Evolutionary conservation across 345 rosid genomes (phyloP).

Genomic region (Salix koriyanagi): DNA sequence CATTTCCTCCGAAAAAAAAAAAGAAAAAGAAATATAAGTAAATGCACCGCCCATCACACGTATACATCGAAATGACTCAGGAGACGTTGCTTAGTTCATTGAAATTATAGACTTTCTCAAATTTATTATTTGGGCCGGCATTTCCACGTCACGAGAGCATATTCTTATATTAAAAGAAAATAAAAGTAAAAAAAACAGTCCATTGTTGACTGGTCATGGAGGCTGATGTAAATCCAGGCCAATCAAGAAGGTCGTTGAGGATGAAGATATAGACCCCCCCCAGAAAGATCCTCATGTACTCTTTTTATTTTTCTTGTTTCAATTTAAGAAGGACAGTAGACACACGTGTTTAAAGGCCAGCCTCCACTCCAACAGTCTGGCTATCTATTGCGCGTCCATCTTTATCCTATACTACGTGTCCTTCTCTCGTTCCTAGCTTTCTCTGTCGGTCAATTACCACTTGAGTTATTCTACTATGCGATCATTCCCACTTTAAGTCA

Average conservation of each 20-base stretch:
- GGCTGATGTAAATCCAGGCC: neutral
- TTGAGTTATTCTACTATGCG: neutral
- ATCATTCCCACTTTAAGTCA: neutral
- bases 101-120: too few species aligned
- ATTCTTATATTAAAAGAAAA: neutral
- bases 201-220: neutral
- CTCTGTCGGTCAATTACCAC: neutral
- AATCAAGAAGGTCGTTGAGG: neutral
- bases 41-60: too few species aligned
- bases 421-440: neutral
- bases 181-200: accelerated
- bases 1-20: too few species aligned
- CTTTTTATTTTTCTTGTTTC: neutral
- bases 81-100: too few species aligned
- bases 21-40: too few species aligned
- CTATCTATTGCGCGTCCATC: neutral
- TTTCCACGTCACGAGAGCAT: neutral
- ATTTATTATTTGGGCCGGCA: too few species aligned
- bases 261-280: neutral
- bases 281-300: neutral
- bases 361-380: neutral
- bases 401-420: neutral
- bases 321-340: neutral
- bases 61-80: too few species aligned
- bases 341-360: neutral